A percentile compares a stretch with the other conserved stretches of the same genome.
Evolutionary conservation across 169 alveolate genomes (phyloP).

Genomic region (Eimeria maxima): DNA sequence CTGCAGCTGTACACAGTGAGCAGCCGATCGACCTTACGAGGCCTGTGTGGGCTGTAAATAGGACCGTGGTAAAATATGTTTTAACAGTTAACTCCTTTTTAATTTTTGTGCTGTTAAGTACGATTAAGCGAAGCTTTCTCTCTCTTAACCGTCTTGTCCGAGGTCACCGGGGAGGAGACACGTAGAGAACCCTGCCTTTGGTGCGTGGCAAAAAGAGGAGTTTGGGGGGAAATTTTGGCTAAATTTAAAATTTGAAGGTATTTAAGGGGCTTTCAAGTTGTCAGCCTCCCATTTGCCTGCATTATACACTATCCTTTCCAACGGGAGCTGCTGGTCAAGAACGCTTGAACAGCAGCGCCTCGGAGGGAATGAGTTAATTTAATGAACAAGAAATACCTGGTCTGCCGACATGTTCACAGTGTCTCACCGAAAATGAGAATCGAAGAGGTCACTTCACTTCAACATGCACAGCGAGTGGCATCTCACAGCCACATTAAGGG

Average conservation of each 20-base stretch:
- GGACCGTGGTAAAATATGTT: no score
- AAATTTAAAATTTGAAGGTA: background rate
- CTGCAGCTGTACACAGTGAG: background rate
- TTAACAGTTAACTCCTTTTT: background rate
- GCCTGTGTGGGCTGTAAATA: background rate
- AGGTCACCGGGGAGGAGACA: background rate
- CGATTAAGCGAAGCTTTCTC: background rate
- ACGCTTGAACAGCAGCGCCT: background rate
- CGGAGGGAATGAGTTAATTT: background rate
- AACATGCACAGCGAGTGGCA: conserved; percentile 95
- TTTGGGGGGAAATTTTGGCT: background rate
- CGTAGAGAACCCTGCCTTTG: background rate
- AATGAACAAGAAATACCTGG: background rate
- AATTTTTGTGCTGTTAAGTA: background rate
- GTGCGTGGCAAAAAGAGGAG: background rate
- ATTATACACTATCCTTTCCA: background rate
- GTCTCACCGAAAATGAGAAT: conserved; percentile 68
- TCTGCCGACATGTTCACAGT: background rate
- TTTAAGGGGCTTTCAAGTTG: background rate
- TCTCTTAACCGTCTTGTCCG: background rate
- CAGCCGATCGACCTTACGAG: background rate
- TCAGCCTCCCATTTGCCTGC: background rate
- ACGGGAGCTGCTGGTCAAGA: background rate
- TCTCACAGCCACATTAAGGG: conserved; percentile 99
- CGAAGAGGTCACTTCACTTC: conserved; percentile 87